Base-by-base conservation (phyloP, 805 yeast genomes). In the Peterozyma toletana region DNA sequence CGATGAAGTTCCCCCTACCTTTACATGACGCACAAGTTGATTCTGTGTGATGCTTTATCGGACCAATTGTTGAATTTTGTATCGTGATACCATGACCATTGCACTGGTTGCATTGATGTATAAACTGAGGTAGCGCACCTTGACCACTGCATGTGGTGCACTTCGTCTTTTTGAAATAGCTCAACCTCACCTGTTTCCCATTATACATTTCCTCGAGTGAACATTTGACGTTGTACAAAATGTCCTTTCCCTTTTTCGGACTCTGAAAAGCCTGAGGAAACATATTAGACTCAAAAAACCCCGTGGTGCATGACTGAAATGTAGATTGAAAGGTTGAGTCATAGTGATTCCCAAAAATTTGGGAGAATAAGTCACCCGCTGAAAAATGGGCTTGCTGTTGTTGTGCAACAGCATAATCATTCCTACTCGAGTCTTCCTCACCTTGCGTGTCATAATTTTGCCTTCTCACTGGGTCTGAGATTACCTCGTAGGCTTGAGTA, bases 401-500 rank as follows among this genome's bases (percentile, higher is more conserved):
- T 15, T 31, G 9, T 3, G 35, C 30, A 9, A 16, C 13, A n/a
- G 15, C 34, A n/a, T 33, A 7, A 36, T 30, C 9, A 38, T 41
- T 40, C 0, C 70, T 70, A 41, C 67, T 66, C 9, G 69, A 44
- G 3, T 75, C 78, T 0, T 60, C 62, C 41, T 65, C 66, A 7
- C 84, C 84, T 50, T 67, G 74, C 14, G 50, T 55, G 49, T 83
- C 86, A 55, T 81, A 83, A 9, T 73, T 54, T 6, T 54, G 47
- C 36, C 84, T 63, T 43, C 67, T 64, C 2, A 59, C 57, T 1
- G 59, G 56, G 55, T 81, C 78, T 33, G 70, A 64, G 31, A 86
- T 63, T 5, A 77, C 66, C 49, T 83, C 83, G 57, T 86, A 86
- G 0, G 91, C 90, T 39, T 71, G 69, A 2, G 82, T 76, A 35